Conservation (phyloP, 176 grass and related monocot genomes). For the Alloteropsis semialata region DNA sequence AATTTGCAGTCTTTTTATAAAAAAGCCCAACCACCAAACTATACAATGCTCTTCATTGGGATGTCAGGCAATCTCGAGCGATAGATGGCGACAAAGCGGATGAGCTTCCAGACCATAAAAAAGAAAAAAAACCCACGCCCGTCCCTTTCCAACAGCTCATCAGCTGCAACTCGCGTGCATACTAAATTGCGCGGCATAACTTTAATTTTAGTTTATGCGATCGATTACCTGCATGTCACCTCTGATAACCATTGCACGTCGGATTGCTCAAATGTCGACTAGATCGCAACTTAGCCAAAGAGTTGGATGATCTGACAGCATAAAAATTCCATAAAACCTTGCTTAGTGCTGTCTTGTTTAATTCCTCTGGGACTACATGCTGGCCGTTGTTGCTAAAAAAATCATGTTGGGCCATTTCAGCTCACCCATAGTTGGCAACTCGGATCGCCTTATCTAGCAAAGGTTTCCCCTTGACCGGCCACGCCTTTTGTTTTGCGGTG, state of each 20-base stretch:
- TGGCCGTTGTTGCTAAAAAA: background rate
- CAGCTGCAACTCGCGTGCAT: background rate
- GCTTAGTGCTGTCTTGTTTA: background rate
- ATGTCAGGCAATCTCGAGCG: background rate
- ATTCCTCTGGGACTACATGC: too few species aligned
- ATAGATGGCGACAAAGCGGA: background rate
- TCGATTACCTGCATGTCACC: background rate
- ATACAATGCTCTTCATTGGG: background rate
- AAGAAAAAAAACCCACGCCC: too few species aligned
- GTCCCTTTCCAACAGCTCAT: constrained; percentile 6
- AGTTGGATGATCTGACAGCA: background rate
- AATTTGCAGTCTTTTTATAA: background rate
- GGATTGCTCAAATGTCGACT: background rate
- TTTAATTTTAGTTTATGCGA: background rate
- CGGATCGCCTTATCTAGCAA: background rate
- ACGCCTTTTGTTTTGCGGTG: background rate
- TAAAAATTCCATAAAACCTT: too few species aligned
- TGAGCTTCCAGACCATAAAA: background rate
- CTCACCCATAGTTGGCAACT: background rate
- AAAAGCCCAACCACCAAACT: background rate
- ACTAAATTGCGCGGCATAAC: background rate
- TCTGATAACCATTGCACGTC: background rate
- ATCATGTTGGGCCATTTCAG: background rate
- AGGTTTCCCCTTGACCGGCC: background rate
- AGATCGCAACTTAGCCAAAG: background rate